Conservation (phyloP, 306 rosid species). For the Cicer chorassanicum region DNA sequence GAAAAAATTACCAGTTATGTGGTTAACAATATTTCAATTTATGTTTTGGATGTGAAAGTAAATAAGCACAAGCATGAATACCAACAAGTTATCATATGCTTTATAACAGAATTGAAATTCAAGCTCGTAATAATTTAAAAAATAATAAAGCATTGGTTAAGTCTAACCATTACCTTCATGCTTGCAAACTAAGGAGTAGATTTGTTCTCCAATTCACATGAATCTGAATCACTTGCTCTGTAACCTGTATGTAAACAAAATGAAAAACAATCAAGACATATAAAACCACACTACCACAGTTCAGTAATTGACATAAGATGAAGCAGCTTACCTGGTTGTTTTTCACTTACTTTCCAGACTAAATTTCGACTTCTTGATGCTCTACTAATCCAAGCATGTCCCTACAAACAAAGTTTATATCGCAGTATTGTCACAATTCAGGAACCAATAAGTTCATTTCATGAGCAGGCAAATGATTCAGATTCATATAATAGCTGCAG, state of each 20-base stretch:
- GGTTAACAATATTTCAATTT: constrained; percentile 37
- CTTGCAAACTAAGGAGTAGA: constrained; percentile 39
- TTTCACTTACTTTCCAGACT: constrained; percentile 61
- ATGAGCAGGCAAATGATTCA: neutral
- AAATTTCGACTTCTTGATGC: constrained; percentile 62
- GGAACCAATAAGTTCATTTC: constrained; percentile 25
- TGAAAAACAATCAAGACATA: constrained; percentile 23
- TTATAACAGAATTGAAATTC: constrained; percentile 16
- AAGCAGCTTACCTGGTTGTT: constrained; percentile 66
- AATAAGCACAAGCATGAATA: neutral
- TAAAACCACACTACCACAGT: constrained; percentile 32
- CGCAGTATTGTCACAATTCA: constrained; percentile 21
- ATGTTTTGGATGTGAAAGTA: constrained; percentile 27
- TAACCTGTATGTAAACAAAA: constrained; percentile 60
- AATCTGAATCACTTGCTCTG: constrained; percentile 79
- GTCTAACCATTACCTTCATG: constrained; percentile 37
- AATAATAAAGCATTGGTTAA: neutral
- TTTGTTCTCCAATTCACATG: constrained; percentile 56
- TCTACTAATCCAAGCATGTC: constrained; percentile 69
- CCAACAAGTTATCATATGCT: constrained; percentile 20
- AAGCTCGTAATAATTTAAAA: neutral
- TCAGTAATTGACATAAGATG: constrained; percentile 7
- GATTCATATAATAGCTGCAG: constrained; percentile 26
- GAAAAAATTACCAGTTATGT: neutral
- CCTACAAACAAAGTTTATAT: constrained; percentile 50